Evolutionary conservation across 805 yeast species (phyloP).

Genomic region (Debaryomyces prosopidis): DNA sequence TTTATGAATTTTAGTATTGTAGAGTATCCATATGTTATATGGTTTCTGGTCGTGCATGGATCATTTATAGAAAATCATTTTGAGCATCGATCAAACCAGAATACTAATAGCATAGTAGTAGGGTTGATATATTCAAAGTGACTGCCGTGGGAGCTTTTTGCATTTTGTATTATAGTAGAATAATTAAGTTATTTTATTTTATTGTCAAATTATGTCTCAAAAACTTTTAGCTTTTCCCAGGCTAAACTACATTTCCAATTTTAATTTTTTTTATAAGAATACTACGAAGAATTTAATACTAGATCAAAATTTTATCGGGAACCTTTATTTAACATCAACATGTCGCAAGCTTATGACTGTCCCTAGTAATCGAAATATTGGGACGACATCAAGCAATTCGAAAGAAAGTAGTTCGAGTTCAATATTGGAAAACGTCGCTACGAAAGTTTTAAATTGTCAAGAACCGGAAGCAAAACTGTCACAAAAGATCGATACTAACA

Average conservation of each 20-base stretch:
- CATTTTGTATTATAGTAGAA: too few relatives aligned
- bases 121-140: too few relatives aligned
- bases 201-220: conserved; percentile 1
- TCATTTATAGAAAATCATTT: background rate
- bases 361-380: conserved; percentile 7
- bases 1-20: too few relatives aligned
- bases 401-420: conserved; percentile 6
- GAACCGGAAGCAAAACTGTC: conserved; percentile 30
- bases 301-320: conserved; percentile 36
- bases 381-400: background rate
- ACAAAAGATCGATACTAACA: conserved; percentile 12
- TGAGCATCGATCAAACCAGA: background rate
- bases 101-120: too few relatives aligned
- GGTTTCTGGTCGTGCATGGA: background rate
- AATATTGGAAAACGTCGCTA: conserved; percentile 40
- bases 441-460: conserved; percentile 47
- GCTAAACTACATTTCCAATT: conserved; percentile 24
- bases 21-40: too few relatives aligned
- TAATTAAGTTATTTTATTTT: too few relatives aligned
- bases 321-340: conserved; percentile 21
- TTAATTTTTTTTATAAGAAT: conserved; percentile 40
- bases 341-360: conserved; percentile 7
- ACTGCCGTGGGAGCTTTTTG: too few relatives aligned
- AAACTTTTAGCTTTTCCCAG: conserved; percentile 15
- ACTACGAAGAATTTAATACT: conserved; percentile 27